A percentile compares a stretch with the other conserved stretches of the same genome.
Evolutionary conservation across 768 basidiomycete species (phyloP).

Genomic region (Tulasnella calospora): DNA sequence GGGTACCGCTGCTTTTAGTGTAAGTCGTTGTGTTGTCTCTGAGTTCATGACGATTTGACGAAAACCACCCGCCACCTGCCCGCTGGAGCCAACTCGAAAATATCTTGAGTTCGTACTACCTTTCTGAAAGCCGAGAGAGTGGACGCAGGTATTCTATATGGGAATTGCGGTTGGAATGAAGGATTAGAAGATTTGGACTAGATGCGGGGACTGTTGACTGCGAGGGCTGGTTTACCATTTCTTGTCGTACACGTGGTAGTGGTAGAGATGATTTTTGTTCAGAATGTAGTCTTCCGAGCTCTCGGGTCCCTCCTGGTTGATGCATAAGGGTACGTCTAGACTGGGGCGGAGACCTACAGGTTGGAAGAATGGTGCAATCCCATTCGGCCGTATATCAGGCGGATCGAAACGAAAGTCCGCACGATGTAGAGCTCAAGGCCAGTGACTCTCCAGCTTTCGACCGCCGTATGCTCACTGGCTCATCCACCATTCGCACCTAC

Average conservation of each 20-base stretch:
- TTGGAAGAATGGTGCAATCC: background rate
- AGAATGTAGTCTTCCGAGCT: background rate
- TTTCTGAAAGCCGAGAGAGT: constrained; percentile 45
- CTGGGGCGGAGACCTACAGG: background rate
- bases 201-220: constrained; percentile 41
- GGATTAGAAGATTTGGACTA: constrained; percentile 47
- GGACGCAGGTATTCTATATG: constrained; percentile 39
- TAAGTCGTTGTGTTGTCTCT: no score
- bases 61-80: no score
- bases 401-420: background rate
- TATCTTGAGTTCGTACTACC: constrained; percentile 57
- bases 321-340: background rate
- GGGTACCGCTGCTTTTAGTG: no score
- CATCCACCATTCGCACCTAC: constrained; percentile 14
- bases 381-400: background rate
- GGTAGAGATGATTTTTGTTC: background rate
- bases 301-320: background rate
- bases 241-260: background rate
- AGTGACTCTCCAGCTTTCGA: background rate
- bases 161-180: constrained; percentile 44
- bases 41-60: no score
- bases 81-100: constrained; percentile 38
- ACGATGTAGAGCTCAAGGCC: no score
- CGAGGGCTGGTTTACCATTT: background rate
- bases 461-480: constrained; percentile 20